These are phyloP conservation scores for Saccharomyces eubayanus DNA, from an alignment of 805 yeast genomes.

Conservation along the genomic window DNA sequence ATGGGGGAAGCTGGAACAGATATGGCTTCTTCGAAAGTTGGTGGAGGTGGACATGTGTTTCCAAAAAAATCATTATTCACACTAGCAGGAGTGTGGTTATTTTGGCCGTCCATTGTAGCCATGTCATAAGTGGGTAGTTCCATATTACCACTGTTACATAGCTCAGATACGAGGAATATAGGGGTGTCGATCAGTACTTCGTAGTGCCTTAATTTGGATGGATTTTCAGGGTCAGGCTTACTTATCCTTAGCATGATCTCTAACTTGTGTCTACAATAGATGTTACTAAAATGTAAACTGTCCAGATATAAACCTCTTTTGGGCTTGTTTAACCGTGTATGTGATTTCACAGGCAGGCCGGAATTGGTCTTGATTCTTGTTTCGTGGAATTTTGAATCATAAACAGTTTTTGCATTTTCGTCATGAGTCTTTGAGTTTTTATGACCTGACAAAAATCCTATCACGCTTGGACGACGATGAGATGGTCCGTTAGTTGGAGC, in stretches of 20 bases:
- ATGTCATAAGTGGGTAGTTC: slow-evolving; percentile 33
- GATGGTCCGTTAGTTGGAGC: neutral
- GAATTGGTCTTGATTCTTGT: slow-evolving; percentile 17
- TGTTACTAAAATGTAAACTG: slow-evolving; percentile 47
- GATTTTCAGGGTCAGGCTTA: slow-evolving; percentile 43
- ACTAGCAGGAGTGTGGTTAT: neutral
- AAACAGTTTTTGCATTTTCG: neutral
- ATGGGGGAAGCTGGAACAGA: slow-evolving; percentile 40
- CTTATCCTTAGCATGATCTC: slow-evolving; percentile 65
- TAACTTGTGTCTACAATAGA: slow-evolving; percentile 55
- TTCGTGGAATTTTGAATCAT: slow-evolving; percentile 7
- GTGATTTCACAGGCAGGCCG: slow-evolving; percentile 12
- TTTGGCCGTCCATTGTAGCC: slow-evolving; percentile 11
- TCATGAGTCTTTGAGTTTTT: neutral
- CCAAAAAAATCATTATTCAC: neutral
- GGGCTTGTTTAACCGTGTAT: slow-evolving; percentile 17
- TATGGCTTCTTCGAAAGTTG: slow-evolving; percentile 58
- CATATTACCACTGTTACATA: slow-evolving; percentile 32
- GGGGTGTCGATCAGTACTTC: slow-evolving; percentile 80
- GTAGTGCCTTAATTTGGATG: slow-evolving; percentile 54
- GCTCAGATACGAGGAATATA: slow-evolving; percentile 41
- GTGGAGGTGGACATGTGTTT: slow-evolving; percentile 32
- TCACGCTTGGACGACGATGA: slow-evolving; percentile 12
- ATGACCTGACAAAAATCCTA: slow-evolving; percentile 15
- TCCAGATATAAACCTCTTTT: slow-evolving; percentile 48